These are phyloP conservation scores for Termitomyces heimii DNA, from an alignment of 768 basidiomycete genomes.

Conservation along the genomic window DNA sequence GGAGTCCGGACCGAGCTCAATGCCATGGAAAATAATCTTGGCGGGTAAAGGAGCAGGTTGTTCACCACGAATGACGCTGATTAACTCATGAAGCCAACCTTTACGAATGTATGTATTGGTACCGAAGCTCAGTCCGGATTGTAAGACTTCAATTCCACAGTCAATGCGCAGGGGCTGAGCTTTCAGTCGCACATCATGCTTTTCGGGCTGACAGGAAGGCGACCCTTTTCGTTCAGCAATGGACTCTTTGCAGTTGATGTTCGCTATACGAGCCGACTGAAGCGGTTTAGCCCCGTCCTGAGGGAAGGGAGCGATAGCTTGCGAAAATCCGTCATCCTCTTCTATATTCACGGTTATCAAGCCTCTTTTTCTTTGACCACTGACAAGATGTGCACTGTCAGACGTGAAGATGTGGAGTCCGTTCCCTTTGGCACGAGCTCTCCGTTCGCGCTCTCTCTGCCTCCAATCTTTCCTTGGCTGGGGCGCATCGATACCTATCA, in stretches of 20 bases:
- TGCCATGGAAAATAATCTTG: constrained; percentile 27
- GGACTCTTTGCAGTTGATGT: constrained; percentile 1
- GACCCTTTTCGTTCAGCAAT: background rate
- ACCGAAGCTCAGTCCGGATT: constrained; percentile 46
- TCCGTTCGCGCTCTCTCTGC: constrained; percentile 23
- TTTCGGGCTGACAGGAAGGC: background rate
- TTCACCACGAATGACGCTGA: constrained; percentile 25
- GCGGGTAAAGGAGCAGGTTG: constrained; percentile 23
- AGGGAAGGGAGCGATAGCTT: constrained; percentile 30
- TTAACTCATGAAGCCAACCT: constrained; percentile 55
- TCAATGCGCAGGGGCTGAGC: constrained; percentile 32
- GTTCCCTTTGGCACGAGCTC: constrained; percentile 19
- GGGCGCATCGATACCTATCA: constrained; percentile 6
- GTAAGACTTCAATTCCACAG: constrained; percentile 44
- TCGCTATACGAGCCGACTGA: constrained; percentile 8
- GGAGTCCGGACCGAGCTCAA: constrained; percentile 38
- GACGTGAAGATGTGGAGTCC: constrained; percentile 34
- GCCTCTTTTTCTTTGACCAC: constrained; percentile 24
- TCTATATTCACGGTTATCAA: constrained; percentile 37
- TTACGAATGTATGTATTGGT: constrained; percentile 49
- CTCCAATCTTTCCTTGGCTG: constrained; percentile 20
- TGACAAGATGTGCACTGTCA: constrained; percentile 29
- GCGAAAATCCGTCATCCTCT: constrained; percentile 39
- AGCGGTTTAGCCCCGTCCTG: constrained; percentile 12
- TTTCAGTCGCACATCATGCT: background rate